Percentiles rank a stretch among this genome's conserved stretches.
Evolutionary conservation across 257 asterid species (phyloP).

Genomic region (Rhazya stricta): DNA sequence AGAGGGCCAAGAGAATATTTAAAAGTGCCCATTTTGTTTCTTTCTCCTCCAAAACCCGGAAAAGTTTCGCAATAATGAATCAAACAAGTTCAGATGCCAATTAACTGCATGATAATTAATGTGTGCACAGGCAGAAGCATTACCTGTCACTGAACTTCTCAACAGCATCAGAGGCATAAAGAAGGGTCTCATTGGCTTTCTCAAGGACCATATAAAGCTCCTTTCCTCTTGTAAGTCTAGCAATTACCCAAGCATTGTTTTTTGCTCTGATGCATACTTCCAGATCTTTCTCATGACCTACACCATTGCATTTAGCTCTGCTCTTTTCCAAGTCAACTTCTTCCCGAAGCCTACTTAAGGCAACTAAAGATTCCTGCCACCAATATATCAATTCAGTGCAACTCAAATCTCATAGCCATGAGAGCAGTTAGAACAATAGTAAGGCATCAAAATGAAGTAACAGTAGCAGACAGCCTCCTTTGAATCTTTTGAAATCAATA

Average conservation of each 20-base stretch:
- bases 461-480: neutral
- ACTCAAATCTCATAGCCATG: neutral
- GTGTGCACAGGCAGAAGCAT: neutral
- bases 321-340: slow-evolving; percentile 75
- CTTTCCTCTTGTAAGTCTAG: slow-evolving; percentile 70
- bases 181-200: slow-evolving; percentile 93
- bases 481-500: neutral
- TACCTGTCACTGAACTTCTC: slow-evolving; percentile 96
- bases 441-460: neutral
- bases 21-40: neutral
- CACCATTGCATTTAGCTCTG: slow-evolving; percentile 47
- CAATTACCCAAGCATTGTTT: slow-evolving; percentile 94
- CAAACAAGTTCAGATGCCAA: neutral
- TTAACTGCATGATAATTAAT: neutral
- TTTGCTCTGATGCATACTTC: slow-evolving; percentile 79
- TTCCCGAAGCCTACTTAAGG: slow-evolving; percentile 74
- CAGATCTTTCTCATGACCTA: slow-evolving; percentile 54
- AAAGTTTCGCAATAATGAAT: neutral
- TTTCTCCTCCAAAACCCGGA: neutral
- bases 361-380: slow-evolving; percentile 76
- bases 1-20: too few relatives aligned
- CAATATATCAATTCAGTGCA: slow-evolving; percentile 9
- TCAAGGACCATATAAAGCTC: slow-evolving; percentile 95
- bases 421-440: neutral
- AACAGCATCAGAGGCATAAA: slow-evolving; percentile 83